These are phyloP conservation scores for Cocos nucifera DNA, from an alignment of 176 grass and related monocot species.

Conservation along the genomic window DNA sequence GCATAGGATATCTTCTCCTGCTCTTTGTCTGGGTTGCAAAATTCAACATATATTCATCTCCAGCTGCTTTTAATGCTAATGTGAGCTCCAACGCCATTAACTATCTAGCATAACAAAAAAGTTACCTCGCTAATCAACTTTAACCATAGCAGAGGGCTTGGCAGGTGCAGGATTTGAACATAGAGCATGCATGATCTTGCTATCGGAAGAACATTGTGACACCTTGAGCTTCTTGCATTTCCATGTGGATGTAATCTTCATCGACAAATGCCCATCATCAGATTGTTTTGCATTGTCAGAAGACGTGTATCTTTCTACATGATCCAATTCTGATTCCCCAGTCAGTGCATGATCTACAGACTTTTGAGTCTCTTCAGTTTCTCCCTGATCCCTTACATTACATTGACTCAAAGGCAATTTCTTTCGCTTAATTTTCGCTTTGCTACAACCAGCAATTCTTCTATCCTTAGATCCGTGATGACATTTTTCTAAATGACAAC, in stretches of 20 bases:
- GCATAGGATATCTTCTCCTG: too few species aligned
- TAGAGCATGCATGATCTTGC: constrained; percentile 49
- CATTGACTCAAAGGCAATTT: constrained; percentile 44
- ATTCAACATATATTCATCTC: too few species aligned
- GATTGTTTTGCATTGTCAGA: constrained; percentile 24
- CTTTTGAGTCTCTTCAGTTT: constrained; percentile 27
- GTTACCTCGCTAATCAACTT: constrained; percentile 52
- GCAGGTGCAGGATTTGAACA: constrained; percentile 31
- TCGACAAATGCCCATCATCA: constrained; percentile 9
- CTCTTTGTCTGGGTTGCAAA: too few species aligned
- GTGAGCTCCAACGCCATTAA: constrained; percentile 18
- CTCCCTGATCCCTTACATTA: constrained; percentile 25
- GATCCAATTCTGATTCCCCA: constrained; percentile 22
- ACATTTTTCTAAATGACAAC: not conserved
- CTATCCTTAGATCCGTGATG: constrained; percentile 7
- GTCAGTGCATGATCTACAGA: constrained; percentile 24
- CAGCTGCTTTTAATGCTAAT: too few species aligned
- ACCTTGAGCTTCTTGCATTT: constrained; percentile 54
- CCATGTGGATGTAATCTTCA: constrained; percentile 70
- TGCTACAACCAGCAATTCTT: constrained; percentile 17
- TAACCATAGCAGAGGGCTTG: constrained; percentile 40
- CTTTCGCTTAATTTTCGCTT: constrained; percentile 66
- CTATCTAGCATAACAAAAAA: constrained; percentile 16
- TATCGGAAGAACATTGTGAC: constrained; percentile 59
- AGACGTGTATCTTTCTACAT: constrained; percentile 1